Base-by-base conservation (phyloP, 2,329 filamentous ascomycete genomes). In the Aspergillus vadensis region DNA sequence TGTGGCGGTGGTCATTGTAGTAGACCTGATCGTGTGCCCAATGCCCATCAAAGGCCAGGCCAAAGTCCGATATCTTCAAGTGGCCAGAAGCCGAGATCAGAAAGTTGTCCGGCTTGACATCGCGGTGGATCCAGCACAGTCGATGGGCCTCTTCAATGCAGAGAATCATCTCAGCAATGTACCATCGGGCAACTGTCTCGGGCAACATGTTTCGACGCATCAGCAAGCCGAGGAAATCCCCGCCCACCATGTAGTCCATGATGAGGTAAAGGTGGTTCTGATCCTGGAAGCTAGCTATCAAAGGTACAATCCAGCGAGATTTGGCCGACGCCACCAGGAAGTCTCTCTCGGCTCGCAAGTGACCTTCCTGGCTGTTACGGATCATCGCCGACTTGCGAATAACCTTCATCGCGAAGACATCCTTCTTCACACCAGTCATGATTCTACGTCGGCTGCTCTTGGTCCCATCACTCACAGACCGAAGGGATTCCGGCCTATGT, bases 241-340 rank as follows among this genome's bases (percentile, higher is more conserved):
- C 94, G 0, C 94, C 95, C 2, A 96, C 89, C 92, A 97, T 97
- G 72, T 96, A 99, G 61, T 98, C 93, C 92, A 98, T 97, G 55
- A 97, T 90, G 5, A 99, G 85, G 70, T 98, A 98, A 5, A 99
- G 82, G 68, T 91, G 91, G 44, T 85, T 84, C 38, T 85, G 80
- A 73, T 98, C 95, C 74, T 98, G 92, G 66, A 98, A 98, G 70
- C 92, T 95, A 53, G 91, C 84, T 54, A 97, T 85, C 38, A 99
- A 80, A 0, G 93, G 91, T 2, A 98, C 91, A 50, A 97, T 88
- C 94, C 93, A 98, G 62, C 85, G 85, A 5, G 92, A 96, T n/a
- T 88, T 90, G 72, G 95, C 91, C 1, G 92, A 93, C 5, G 90
- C 87, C 25, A 97, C 92, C 7, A 99, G 83, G 65, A 98, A 96